Evolutionary conservation across 2,329 filamentous ascomycete species (phyloP), one percentile per base, ranked within the genome.

Genomic region (Keithomyces neogunnii): DNA sequence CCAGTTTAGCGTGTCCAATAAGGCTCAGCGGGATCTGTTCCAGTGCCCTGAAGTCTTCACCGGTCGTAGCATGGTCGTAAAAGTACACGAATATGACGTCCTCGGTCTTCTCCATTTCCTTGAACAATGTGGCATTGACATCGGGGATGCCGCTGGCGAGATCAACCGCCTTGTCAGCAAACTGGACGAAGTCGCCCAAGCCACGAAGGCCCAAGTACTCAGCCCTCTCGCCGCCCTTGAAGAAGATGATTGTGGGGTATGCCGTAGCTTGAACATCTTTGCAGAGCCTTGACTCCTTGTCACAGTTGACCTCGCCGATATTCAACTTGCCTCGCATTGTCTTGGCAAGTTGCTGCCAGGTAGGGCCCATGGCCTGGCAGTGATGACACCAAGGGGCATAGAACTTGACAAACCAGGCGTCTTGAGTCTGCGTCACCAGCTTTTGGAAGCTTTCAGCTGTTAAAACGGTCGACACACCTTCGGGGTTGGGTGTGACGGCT

Each of bases 341-440:
- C 65, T 91, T 90, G 44, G 88, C 88, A 69, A 99, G 82, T 62
- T 92, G 87, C 55, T 83, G 75, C 93, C 93, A 99, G 57, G 84
- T 90, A 3, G 93, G 88, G 36, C 87, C 89, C 78, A 99, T 83
- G 38, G 88, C 88, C 70, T 96, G 88, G 69, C 95, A 99, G 70
- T 99, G 93, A 59, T 85, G 83, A 68, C 93, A 99, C 93, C 92
- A 97, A 5, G 93, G 95, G 19, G 89, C 91, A 66, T 96, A 97
- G 67, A 99, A 97, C 69, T 99, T 99, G 76, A 99, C 84, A 64
- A 99, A 96, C 93, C 93, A 99, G 5, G 91, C 86, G 56, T 97
- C 90, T 56, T 88, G 82, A 0, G 89, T 90, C 66, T 85, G 87
- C 3, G 89, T 95, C 45, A 99, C 91, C 38, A 86, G 74, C 52